Evolutionary conservation across 2,329 filamentous ascomycete genomes (phyloP).

Genomic region (Metarhizium sp.): DNA sequence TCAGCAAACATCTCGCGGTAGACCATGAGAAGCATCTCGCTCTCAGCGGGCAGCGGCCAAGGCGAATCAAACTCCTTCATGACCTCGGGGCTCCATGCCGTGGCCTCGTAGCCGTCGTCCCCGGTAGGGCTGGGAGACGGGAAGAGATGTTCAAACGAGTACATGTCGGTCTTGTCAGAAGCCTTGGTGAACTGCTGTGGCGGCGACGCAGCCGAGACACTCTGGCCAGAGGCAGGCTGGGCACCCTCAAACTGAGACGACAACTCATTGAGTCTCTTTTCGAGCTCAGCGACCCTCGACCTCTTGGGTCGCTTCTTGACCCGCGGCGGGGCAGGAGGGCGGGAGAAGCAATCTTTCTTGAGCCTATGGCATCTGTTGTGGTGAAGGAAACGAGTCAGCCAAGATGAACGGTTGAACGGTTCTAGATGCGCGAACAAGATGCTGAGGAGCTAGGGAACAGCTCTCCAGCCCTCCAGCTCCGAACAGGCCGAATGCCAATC

Average conservation of each 20-base stretch:
- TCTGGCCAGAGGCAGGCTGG: conserved; percentile 8
- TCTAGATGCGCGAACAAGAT: background rate
- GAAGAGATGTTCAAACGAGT: conserved; percentile 27
- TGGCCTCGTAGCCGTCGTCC: conserved; percentile 11
- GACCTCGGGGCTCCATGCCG: conserved; percentile 12
- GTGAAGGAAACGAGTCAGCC: background rate
- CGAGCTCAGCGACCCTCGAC: conserved; percentile 40
- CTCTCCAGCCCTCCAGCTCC: background rate
- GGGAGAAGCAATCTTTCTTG: conserved; percentile 35
- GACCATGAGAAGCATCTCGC: conserved; percentile 26
- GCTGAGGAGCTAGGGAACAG: background rate
- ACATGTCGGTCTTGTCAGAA: conserved; percentile 11
- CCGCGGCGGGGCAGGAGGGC: conserved; percentile 37
- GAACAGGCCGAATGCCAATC: background rate
- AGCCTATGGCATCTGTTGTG: conserved; percentile 35
- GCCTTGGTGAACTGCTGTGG: conserved; percentile 3
- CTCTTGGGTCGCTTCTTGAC: conserved; percentile 36
- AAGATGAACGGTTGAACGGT: background rate
- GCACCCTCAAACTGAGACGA: conserved; percentile 32
- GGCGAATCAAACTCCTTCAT: conserved; percentile 18
- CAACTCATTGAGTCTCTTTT: conserved; percentile 39
- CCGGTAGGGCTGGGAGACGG: conserved; percentile 16
- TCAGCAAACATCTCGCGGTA: conserved; percentile 25
- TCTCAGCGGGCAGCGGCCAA: conserved; percentile 34
- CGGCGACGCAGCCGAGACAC: conserved; percentile 7